Base-by-base conservation (phyloP, 805 yeast genomes). In the Saccharomycopsis amapae region DNA sequence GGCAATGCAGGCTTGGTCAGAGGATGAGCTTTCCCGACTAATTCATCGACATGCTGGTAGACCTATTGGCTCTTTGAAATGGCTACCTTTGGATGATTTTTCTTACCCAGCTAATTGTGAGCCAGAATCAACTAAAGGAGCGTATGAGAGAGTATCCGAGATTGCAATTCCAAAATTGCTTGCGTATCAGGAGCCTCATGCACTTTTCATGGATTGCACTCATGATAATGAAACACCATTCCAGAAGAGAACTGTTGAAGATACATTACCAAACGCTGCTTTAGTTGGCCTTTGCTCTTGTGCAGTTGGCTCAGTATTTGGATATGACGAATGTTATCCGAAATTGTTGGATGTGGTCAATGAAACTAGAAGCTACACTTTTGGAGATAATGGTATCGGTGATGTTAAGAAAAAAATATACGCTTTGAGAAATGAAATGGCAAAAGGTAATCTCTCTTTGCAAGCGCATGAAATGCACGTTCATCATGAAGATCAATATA, bases 1-100 rank as follows among this genome's bases (percentile, higher is more conserved):
- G 60, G 97, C 97, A 1, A 90, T 93, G 95, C 97, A 88, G 65
- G 93, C 97, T 1, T 81, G 93, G 80, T 79, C 83, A 10, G 93
- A 85, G 10, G 80, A 76, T 32, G 97, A 90, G 58, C 71, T 90
- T 26, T 86, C 96, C 2, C 70, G 90, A 48, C 70, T 89, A 42
- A 83, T 90, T 22, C 96, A 90, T 61, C 78, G 80, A 57, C 95
- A 90, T 62, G 97, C 97, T 30, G 98, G 98, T 2, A 72, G 87
- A 54, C 96, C 97, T 30, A 85, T 90, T 61, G 98, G 98, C 4
- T 87, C 96, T 0, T 81, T 84, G 55, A 76, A 79, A 42, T 84
- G 86, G 75, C 66, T 82, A 39, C 90, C 95, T 1, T 67, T 86
- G 56, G 90, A 83, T 56, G 80, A 76, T 46, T 74, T 79, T 56